Base-by-base conservation (phyloP, 2,329 filamentous ascomycete genomes). In the Pyrenophora teres region DNA sequence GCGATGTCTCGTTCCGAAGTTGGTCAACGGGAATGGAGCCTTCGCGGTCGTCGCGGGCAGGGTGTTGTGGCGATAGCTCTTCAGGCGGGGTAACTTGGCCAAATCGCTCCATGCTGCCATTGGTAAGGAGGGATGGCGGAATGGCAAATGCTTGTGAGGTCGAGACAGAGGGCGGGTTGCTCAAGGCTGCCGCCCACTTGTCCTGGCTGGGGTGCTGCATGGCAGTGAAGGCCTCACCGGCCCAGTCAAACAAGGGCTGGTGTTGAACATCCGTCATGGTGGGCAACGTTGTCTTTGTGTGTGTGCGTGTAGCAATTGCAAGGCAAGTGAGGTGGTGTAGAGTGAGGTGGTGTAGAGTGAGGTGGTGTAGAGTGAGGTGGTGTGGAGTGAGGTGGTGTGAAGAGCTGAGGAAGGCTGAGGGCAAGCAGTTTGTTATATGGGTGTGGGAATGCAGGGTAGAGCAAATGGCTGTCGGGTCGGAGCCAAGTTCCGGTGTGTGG, bases 11-110 rank as follows among this genome's bases (percentile, higher is more conserved):
- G 54, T 68, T 67, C 44, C 54, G 58, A 8, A 70, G 62, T 37
- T 69, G 54, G 27, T 70, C 64, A 6, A 67, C 56, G 6, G 70
- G 59, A 33, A 71, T 65, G n/a, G 69, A 69, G 9, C 18, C 31
- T 15, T 66, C 59, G 15, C 65, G 58, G 3, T 46, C 43, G 7
- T 61, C 32, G 36, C 31, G 50, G 13, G 15, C 30, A 2, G 45
- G 52, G n/a, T 64, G 52, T 0, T 59, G 57, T 8, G 70, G 70
- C 2, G 70, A 72, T 23, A 62, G 56, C 10, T 74, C 68, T 15
- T 73, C 70, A 2, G 71, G 71, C 1, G 71, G 71, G 7, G 71
- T 74, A 40, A 73, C 56, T 46, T 73, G 71, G 25, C 71, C 71
- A 33, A 63, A 70, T 4, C 68, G 69, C 50, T 67, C 65, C 39